These are phyloP conservation scores for Plasmopara viticola DNA, from an alignment of 352 stramenopile genomes.

Conservation along the genomic window DNA sequence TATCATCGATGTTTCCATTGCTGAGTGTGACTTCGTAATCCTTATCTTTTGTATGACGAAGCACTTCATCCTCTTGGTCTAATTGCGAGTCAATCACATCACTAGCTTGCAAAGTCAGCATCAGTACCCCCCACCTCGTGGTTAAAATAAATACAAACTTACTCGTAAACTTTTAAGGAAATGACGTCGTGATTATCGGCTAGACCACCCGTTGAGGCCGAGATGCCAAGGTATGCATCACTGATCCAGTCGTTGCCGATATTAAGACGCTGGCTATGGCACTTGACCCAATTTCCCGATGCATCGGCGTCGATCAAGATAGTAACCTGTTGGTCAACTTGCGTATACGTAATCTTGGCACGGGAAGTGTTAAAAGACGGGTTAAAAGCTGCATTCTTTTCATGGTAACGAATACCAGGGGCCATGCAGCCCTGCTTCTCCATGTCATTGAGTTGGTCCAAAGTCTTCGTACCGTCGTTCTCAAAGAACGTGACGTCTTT, in stretches of 20 bases:
- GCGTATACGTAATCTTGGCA: conserved; percentile 70
- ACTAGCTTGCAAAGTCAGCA: conserved; percentile 12
- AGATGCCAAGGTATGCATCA: conserved; percentile 65
- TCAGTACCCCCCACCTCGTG: no score
- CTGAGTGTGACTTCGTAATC: conserved; percentile 43
- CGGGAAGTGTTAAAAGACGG: conserved; percentile 75
- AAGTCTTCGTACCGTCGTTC: conserved; percentile 69
- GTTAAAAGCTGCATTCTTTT: conserved; percentile 72
- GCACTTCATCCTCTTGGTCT: conserved; percentile 46
- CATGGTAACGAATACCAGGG: conserved; percentile 71
- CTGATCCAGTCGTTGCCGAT: conserved; percentile 52
- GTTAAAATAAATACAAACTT: conserved; percentile 16
- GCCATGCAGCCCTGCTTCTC: conserved; percentile 71
- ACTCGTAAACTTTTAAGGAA: conserved; percentile 70
- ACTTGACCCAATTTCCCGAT: conserved; percentile 66
- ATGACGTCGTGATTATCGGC: conserved; percentile 84
- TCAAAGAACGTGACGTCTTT: conserved; percentile 80
- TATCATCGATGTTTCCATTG: conserved; percentile 50
- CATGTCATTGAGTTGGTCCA: conserved; percentile 72
- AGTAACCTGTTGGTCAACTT: conserved; percentile 46
- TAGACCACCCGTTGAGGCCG: conserved; percentile 73
- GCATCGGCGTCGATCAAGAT: conserved; percentile 73
- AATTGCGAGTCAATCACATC: conserved; percentile 57
- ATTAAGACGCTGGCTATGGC: conserved; percentile 44
- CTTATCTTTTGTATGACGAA: conserved; percentile 46